A percentile compares a stretch with the other conserved stretches of the same genome.
Conservation (phyloP, 345 rosid genomes). For the Brassica carinata region DNA sequence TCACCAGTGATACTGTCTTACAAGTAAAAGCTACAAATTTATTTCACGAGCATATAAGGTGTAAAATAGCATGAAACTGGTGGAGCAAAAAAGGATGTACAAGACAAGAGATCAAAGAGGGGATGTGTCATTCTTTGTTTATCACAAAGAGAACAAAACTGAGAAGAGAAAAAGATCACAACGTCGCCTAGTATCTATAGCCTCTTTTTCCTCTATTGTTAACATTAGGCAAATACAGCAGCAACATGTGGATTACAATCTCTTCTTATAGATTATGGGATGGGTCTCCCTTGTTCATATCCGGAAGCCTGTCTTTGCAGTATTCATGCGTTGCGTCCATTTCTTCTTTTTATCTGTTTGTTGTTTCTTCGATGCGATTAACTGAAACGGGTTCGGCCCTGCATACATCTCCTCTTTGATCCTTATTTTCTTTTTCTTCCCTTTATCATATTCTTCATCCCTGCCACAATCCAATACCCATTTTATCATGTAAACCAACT, state of each 20-base stretch:
- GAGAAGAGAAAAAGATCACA: conserved; percentile 21
- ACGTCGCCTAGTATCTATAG: not conserved
- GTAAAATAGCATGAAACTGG: not conserved
- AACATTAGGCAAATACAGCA: conserved; percentile 32
- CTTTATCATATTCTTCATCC: conserved; percentile 96
- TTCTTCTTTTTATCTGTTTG: conserved; percentile 36
- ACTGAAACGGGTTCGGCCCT: conserved; percentile 83
- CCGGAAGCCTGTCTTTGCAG: conserved; percentile 38
- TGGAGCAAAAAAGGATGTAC: not conserved
- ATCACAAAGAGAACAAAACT: conserved; percentile 25
- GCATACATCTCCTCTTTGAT: conserved; percentile 43
- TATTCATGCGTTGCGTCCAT: conserved; percentile 18
- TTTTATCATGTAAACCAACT: not conserved
- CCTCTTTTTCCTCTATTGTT: conserved; percentile 23
- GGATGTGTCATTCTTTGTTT: not conserved
- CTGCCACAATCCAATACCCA: conserved; percentile 42
- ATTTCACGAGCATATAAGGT: not conserved
- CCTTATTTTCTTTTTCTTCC: conserved; percentile 83
- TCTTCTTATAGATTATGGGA: not conserved
- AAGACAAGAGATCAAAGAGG: not conserved
- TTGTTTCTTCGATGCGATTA: conserved; percentile 52
- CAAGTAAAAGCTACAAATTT: not conserved
- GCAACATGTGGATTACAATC: conserved; percentile 15
- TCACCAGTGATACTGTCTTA: not conserved
- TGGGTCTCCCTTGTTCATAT: conserved; percentile 18